phyloP scores from a whole-genome alignment of 2,329 filamentous ascomycete species.

The Alternaria infectoria region DNA sequence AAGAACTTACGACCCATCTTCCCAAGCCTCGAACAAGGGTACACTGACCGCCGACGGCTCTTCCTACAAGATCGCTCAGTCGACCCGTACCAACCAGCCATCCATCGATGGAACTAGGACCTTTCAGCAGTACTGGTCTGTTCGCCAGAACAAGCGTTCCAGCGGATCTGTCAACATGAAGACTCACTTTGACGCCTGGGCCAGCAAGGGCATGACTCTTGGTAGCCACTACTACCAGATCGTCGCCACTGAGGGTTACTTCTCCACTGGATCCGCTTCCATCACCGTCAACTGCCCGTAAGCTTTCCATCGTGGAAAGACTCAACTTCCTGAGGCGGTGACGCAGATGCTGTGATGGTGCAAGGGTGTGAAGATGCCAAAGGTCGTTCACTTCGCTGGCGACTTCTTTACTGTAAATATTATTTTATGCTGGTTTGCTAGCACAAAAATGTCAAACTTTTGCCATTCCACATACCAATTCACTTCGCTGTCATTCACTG shows the following conservation, averaged over 20 bases:
- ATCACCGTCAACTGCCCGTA: slow-evolving; percentile 54
- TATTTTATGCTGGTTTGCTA: slow-evolving; percentile 4
- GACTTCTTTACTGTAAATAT: slow-evolving; percentile 6
- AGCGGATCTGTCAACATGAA: slow-evolving; percentile 41
- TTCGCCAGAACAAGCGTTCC: slow-evolving; percentile 41
- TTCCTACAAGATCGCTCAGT: slow-evolving; percentile 40
- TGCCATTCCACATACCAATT: background rate
- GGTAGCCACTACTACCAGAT: slow-evolving; percentile 51
- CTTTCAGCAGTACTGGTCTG: slow-evolving; percentile 61
- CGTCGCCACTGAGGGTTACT: slow-evolving; percentile 52
- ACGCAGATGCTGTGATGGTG: background rate
- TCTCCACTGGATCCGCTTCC: slow-evolving; percentile 55
- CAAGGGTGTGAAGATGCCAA: background rate
- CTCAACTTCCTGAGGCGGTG: background rate
- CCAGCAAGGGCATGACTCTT: slow-evolving; percentile 37
- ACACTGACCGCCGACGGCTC: slow-evolving; percentile 39
- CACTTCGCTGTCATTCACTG: background rate
- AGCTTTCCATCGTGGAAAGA: background rate
- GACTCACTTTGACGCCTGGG: slow-evolving; percentile 47
- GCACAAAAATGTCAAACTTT: slow-evolving; percentile 4
- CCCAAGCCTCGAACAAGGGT: slow-evolving; percentile 49
- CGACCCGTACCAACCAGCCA: slow-evolving; percentile 51
- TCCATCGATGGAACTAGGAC: slow-evolving; percentile 58
- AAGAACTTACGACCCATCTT: slow-evolving; percentile 55
- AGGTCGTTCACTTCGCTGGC: background rate